Evolutionary conservation across 306 rosid genomes (phyloP).

Genomic region (Prunus campanulata): DNA sequence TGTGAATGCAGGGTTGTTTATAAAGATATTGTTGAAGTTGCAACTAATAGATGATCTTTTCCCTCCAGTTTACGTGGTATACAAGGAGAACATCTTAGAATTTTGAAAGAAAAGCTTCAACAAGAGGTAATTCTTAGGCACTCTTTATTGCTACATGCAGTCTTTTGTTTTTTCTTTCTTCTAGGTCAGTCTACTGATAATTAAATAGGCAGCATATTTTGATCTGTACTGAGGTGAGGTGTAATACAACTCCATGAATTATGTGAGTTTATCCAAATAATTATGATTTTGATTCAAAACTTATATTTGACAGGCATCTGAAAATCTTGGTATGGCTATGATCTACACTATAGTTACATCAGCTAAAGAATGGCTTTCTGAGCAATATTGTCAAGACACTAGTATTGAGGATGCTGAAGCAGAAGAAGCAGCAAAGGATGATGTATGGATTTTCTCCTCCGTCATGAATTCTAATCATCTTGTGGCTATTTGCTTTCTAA

Average conservation of each 20-base stretch:
- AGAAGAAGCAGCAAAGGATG: slow-evolving; percentile 86
- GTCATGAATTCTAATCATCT: slow-evolving; percentile 6
- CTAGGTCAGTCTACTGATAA: background rate
- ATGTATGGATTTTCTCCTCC: slow-evolving; percentile 48
- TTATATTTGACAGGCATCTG: slow-evolving; percentile 68
- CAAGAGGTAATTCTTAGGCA: slow-evolving; percentile 61
- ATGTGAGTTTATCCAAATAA: background rate
- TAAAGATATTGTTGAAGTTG: slow-evolving; percentile 16
- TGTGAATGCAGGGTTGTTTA: background rate
- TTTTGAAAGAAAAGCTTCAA: slow-evolving; percentile 75
- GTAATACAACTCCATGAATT: background rate
- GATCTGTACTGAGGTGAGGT: background rate
- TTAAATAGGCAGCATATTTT: background rate
- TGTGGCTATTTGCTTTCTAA: slow-evolving; percentile 14
- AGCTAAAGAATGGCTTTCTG: slow-evolving; percentile 93
- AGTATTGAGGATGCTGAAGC: slow-evolving; percentile 54
- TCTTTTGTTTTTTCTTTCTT: background rate
- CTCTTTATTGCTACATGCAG: slow-evolving; percentile 4
- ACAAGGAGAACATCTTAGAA: slow-evolving; percentile 59
- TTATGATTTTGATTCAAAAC: slow-evolving; percentile 6
- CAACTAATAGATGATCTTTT: slow-evolving; percentile 18
- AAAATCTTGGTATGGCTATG: slow-evolving; percentile 99
- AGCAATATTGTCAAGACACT: slow-evolving; percentile 61
- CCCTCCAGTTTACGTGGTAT: slow-evolving; percentile 72
- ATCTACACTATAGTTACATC: slow-evolving; percentile 90